Conservation (phyloP, 352 stramenopile species). For the Saprolegnia diclina region DNA sequence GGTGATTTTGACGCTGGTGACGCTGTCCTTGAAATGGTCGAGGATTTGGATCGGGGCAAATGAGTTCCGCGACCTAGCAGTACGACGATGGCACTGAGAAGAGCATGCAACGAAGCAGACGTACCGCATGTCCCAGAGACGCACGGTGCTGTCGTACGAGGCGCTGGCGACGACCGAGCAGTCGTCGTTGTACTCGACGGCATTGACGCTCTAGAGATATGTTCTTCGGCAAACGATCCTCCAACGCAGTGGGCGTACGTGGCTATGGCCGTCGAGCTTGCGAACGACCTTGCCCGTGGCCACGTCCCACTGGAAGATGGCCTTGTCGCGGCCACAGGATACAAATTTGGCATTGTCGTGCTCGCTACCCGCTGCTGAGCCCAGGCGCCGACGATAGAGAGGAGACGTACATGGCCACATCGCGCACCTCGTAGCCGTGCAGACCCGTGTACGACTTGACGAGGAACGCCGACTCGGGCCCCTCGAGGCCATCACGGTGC, state of each 20-base stretch:
- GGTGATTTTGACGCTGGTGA: constrained; percentile 73
- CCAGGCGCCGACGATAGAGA: constrained; percentile 2
- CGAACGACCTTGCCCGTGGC: constrained; percentile 77
- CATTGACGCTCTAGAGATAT: constrained; percentile 72
- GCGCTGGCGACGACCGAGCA: constrained; percentile 73
- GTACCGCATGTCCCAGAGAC: constrained; percentile 69
- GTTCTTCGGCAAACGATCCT: too few species aligned
- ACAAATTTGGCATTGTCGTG: constrained; percentile 84
- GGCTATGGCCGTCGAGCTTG: constrained; percentile 82
- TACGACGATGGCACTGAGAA: neutral
- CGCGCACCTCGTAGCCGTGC: constrained; percentile 85
- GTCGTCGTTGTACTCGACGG: constrained; percentile 74
- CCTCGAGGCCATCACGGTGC: constrained; percentile 60
- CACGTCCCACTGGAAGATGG: constrained; percentile 86
- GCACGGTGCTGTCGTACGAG: constrained; percentile 85
- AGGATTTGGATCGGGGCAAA: constrained; percentile 79
- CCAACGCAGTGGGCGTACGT: constrained; percentile 36
- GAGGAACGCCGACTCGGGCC: constrained; percentile 54
- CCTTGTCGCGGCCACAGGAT: constrained; percentile 81
- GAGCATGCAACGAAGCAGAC: neutral
- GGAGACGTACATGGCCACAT: constrained; percentile 73
- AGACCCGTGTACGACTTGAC: constrained; percentile 81
- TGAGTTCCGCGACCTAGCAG: constrained; percentile 54
- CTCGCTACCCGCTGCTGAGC: constrained; percentile 33
- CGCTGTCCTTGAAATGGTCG: constrained; percentile 84